Evolutionary conservation across 2,329 filamentous ascomycete genomes (phyloP), one percentile per base, ranked within the genome.

Genomic region (Aspergillus sp.): DNA sequence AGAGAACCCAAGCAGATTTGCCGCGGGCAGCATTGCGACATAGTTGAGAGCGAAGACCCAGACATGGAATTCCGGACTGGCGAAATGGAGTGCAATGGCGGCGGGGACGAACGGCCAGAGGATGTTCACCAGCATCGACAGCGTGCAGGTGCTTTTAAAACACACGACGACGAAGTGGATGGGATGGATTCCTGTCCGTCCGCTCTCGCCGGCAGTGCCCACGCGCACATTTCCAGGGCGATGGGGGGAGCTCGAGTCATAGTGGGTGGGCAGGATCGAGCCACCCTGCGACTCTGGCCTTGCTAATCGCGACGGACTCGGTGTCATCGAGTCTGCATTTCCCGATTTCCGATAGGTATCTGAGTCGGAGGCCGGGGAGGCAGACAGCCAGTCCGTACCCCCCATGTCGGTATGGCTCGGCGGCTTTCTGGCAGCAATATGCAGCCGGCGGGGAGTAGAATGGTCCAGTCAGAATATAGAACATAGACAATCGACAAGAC

Each of bases 81-180:
- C 67, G 42, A 74, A 76, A 41, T 74, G 64, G 33, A 83, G 62
- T n/a, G 68, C 77, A 44, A 86, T 76, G 12, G 80, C 81, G 17
- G 74, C 75, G 5, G 81, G 80, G 2, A 85, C 81, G 39, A 83
- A 67, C 4, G 82, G 82, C 81, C 81, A 86, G 24, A 86, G 68
- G 16, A 83, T 47, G 51, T 86, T 86, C 48, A 82, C 77, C 30
- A 69, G 52, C 52, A 71, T 71, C 6, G 80, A 84, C 8, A 75
- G 62, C 17, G 63, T 69, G 49, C 75, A 80, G 17, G 75, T 74
- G 27, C 80, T 83, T 30, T 60, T 65, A 59, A 75, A 78, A 52
- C 70, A 71, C 33, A 86, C 78, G 41, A 60, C 64, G 19, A 83
- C 45, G 51, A 85, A 82, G 33, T 75, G 68, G 27, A 70, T 33